Evolutionary conservation across 495 filamentous ascomycete species (phyloP).

Genomic region (Achaetomiella virescens): DNA sequence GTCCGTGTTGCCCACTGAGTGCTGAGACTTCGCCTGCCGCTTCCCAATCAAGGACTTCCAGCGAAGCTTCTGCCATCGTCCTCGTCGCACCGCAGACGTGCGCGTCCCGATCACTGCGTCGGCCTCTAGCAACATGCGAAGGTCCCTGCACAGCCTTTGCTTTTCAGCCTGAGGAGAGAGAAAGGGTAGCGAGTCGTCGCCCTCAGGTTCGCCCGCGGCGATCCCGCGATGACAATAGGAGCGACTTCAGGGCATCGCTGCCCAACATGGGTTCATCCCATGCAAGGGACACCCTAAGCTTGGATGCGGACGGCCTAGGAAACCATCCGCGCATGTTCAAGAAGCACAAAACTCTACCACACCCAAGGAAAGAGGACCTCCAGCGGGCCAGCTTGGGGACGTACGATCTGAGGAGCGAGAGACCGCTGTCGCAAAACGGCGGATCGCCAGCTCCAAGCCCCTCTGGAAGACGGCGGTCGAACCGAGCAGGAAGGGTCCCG

Average conservation of each 20-base stretch:
- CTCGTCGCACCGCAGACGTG: not conserved
- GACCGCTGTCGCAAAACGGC: conserved; percentile 19
- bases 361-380: conserved; percentile 35
- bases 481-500: conserved; percentile 29
- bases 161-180: conserved; percentile 8
- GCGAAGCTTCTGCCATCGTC: not conserved
- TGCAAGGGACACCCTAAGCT: conserved; percentile 15
- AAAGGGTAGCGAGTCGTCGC: not conserved
- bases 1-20: conserved; percentile 9
- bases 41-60: not conserved
- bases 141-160: not conserved
- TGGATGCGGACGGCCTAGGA: conserved; percentile 11
- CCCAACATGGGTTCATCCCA: conserved; percentile 22
- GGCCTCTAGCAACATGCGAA: conserved; percentile 19
- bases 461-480: conserved; percentile 24
- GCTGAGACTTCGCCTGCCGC: not conserved
- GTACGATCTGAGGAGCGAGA: conserved; percentile 15
- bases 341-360: conserved; percentile 50
- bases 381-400: conserved; percentile 13
- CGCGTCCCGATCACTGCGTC: not conserved
- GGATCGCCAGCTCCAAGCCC: conserved; percentile 21
- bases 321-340: conserved; percentile 41
- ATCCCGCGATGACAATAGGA: conserved; percentile 17
- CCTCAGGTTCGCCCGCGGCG: not conserved
- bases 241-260: conserved; percentile 15